These are phyloP conservation scores for Malus sieversii DNA, from an alignment of 306 rosid genomes.

Conservation along the genomic window DNA sequence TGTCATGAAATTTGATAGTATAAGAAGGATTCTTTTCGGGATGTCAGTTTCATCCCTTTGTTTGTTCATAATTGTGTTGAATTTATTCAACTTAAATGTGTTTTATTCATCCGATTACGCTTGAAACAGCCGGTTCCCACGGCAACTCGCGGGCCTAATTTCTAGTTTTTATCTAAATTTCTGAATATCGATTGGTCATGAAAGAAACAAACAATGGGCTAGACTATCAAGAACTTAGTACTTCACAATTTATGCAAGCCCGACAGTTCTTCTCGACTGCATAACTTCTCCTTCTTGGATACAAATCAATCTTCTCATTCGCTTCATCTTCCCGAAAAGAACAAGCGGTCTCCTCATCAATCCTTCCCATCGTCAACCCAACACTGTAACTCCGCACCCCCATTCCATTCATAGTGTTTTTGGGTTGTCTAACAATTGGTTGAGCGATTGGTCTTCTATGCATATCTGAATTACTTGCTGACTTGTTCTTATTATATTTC, in stretches of 20 bases:
- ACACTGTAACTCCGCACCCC: slow-evolving; percentile 26
- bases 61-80: too few relatives aligned
- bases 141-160: too few relatives aligned
- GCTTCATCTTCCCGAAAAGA: slow-evolving; percentile 30
- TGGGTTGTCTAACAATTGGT: background rate
- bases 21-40: background rate
- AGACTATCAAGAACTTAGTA: background rate
- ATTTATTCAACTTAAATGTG: too few relatives aligned
- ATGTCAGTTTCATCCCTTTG: too few relatives aligned
- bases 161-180: too few relatives aligned
- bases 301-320: slow-evolving; percentile 9
- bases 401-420: background rate
- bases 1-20: background rate
- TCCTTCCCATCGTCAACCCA: slow-evolving; percentile 36
- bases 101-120: too few relatives aligned
- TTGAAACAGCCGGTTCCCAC: too few relatives aligned
- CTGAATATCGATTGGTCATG: background rate
- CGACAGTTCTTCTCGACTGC: slow-evolving; percentile 3
- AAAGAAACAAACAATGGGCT: background rate
- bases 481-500: background rate
- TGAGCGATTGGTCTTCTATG: background rate
- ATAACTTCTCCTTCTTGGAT: slow-evolving; percentile 25
- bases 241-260: background rate
- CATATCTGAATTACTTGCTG: background rate
- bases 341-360: slow-evolving; percentile 52